These are phyloP conservation scores for Protostelium mycophagum DNA, from an alignment of 78 protist genomes.

Conservation along the genomic window DNA sequence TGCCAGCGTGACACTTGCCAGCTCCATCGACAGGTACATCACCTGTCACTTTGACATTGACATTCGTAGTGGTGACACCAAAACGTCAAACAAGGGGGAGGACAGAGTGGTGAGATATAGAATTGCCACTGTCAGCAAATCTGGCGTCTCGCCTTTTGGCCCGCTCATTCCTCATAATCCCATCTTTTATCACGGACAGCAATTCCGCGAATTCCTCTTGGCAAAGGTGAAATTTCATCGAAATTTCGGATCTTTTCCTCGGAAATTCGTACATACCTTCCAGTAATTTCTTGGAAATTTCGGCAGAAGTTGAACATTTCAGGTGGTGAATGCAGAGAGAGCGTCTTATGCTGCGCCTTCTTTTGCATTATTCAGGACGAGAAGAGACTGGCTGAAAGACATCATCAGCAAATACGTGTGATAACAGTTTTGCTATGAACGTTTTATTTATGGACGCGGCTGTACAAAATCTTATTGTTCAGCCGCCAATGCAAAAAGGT, in stretches of 20 bases:
- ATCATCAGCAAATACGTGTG: background rate
- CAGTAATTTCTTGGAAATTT: no score
- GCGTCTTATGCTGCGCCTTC: background rate
- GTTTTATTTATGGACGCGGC: no score
- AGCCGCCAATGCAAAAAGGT: no score
- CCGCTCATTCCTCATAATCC: background rate
- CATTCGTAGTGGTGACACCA: background rate
- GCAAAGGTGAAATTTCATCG: background rate
- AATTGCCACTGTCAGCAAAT: background rate
- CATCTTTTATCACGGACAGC: background rate
- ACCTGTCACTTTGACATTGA: no score
- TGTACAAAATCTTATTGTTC: no score
- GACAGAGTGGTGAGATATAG: background rate
- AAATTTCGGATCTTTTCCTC: no score
- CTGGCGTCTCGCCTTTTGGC: background rate
- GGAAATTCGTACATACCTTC: no score
- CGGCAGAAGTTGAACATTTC: no score
- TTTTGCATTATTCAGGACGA: background rate
- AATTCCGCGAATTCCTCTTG: background rate
- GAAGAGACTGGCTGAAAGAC: background rate
- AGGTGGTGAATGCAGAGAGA: background rate
- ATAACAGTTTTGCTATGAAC: no score
- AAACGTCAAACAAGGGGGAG: background rate
- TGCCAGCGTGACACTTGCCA: background rate
- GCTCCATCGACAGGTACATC: background rate